Evolutionary conservation across 192 early-diverging fungal genomes (phyloP), one percentile per base, ranked within the genome.

Genomic region (Spizellomyces sp.): DNA sequence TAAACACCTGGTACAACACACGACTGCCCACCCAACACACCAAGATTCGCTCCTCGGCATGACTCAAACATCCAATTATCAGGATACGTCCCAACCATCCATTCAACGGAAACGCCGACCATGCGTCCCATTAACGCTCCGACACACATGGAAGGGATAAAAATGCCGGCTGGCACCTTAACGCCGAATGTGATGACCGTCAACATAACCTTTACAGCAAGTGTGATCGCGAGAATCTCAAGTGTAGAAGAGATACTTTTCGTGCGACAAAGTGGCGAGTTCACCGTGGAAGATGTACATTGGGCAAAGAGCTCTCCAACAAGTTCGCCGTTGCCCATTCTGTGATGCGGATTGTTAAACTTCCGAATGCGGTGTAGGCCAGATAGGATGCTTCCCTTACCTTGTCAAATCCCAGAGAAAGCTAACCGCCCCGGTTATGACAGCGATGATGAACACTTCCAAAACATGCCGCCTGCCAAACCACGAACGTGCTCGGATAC

Each of bases 1-100:
- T 99, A 99, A 0, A 92, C 92, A 19, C 95, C 96, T 0, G 95
- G 96, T 2, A 92, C 94, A n/a, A 98, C 89, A 70, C 96, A 98
- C 12, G 85, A 80, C 1, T 83, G 76, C 27, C 27, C 27, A 36
- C 27, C 27, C 27, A 36, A 36, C 27, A 75, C 92, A 12, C 44
- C 48, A 91, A 9, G 87, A 79, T 17, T 86, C 84, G 70, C 94
- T 94, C 42, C 83, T 79, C 41, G 88, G 74, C 74, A 95, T 95
- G 27, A 92, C 62, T 44, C 80, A 71, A 69, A 69, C 85, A 79
- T 56, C 83, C 65, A 48, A 92, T 42, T 4, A 17, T 42, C 60
- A 12, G 69, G 48, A 42, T 64, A 62, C 44, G 9, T 43, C 48
- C 9, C 58, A 46, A 46, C 45, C 6, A 43, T 46, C 62, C 8